Conservation (phyloP, 345 rosid species). For the Salix exigua region DNA sequence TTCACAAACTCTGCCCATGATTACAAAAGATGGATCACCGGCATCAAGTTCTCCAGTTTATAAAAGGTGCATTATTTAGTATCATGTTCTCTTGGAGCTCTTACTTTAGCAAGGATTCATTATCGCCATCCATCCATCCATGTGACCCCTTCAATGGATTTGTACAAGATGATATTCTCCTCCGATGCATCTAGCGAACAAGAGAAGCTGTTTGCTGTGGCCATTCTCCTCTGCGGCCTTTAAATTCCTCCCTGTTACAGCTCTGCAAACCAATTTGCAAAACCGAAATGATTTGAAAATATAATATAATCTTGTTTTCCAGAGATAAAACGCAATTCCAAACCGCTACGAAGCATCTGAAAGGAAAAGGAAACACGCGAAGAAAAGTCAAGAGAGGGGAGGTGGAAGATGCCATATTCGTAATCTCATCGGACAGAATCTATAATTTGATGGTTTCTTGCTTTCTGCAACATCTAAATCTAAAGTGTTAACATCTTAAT, state of each 20-base stretch:
- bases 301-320: no score
- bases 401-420: not conserved
- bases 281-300: no score
- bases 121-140: not conserved
- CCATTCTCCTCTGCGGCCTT: not conserved
- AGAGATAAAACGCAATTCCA: no score
- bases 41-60: not conserved
- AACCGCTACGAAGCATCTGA: no score
- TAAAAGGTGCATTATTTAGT: not conserved
- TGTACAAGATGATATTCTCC: not conserved
- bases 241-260: not conserved
- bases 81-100: not conserved
- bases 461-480: not conserved
- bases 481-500: not conserved
- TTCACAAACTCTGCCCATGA: no score
- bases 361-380: not conserved
- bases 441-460: not conserved
- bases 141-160: not conserved
- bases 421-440: not conserved
- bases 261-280: not conserved
- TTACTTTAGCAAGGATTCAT: not conserved
- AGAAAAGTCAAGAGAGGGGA: not conserved
- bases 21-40: not conserved
- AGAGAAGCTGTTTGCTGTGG: not conserved
- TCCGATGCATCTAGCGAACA: not conserved